Percentiles rank a stretch among this genome's conserved stretches.
Conservation (phyloP, 495 filamentous ascomycete species). For the Podospora didyma region DNA sequence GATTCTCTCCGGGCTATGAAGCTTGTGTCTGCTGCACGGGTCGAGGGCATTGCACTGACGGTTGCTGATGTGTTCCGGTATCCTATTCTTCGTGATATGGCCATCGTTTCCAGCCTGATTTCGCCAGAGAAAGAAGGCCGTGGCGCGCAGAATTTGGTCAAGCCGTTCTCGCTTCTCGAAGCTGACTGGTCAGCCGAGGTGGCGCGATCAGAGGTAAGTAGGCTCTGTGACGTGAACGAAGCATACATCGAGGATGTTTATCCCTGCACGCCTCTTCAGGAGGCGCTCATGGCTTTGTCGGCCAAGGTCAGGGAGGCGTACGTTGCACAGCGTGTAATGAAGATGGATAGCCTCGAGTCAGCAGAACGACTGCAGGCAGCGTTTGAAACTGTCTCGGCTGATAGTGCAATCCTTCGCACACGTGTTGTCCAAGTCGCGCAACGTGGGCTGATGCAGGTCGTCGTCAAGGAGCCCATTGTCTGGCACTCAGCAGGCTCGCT, state of each 20-base stretch:
- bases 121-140: neutral
- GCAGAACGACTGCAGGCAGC: conserved; percentile 43
- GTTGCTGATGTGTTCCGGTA: conserved; percentile 44
- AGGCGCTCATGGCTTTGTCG: conserved; percentile 62
- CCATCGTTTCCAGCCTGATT: conserved; percentile 19
- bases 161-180: conserved; percentile 31
- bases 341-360: conserved; percentile 25
- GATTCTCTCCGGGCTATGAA: conserved; percentile 54
- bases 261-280: conserved; percentile 68
- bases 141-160: neutral
- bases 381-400: conserved; percentile 43
- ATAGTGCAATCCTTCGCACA: conserved; percentile 55
- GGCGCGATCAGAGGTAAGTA: conserved; percentile 23
- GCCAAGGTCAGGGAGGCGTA: conserved; percentile 54
- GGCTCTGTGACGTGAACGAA: conserved; percentile 23
- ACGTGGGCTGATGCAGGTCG: conserved; percentile 55
- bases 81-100: conserved; percentile 37
- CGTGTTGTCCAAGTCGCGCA: conserved; percentile 52
- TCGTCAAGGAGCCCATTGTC: conserved; percentile 46
- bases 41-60: conserved; percentile 31
- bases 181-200: conserved; percentile 20
- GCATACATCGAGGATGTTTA: conserved; percentile 57
- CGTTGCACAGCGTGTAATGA: conserved; percentile 47
- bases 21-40: conserved; percentile 42
- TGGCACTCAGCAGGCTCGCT: conserved; percentile 45